A percentile compares a stretch with the other conserved stretches of the same genome.
Conservation (phyloP, 2,329 filamentous ascomycete genomes). For the Aspergillus quadricinctus region DNA sequence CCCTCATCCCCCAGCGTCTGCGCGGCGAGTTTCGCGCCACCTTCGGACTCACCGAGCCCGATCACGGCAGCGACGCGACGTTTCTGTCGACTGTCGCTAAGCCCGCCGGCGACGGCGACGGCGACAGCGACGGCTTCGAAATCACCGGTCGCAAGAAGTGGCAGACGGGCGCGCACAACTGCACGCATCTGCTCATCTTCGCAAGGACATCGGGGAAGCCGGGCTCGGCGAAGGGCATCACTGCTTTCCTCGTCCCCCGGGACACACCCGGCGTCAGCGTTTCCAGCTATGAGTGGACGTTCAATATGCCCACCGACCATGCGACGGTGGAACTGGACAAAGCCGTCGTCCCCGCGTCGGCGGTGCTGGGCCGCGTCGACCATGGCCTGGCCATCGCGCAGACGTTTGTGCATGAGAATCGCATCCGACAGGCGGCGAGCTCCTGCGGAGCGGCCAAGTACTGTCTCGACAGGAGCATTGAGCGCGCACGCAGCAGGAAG, state of each 20-base stretch:
- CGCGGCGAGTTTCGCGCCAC: constrained; percentile 53
- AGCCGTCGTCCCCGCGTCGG: constrained; percentile 52
- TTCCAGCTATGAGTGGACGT: constrained; percentile 59
- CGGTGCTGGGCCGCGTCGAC: constrained; percentile 51
- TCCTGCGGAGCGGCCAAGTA: constrained; percentile 48
- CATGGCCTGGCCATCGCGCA: constrained; percentile 58
- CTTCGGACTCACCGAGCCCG: constrained; percentile 60
- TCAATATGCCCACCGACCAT: constrained; percentile 65
- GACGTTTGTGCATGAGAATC: constrained; percentile 63
- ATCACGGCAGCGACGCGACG: constrained; percentile 60
- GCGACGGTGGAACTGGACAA: constrained; percentile 55
- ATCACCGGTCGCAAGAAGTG: constrained; percentile 60
- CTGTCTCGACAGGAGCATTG: constrained; percentile 55
- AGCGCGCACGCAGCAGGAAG: constrained; percentile 51
- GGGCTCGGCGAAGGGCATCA: constrained; percentile 54
- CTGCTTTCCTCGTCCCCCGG: constrained; percentile 56
- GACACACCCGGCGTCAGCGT: constrained; percentile 51
- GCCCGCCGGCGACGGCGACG: constrained; percentile 34
- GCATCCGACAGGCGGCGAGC: constrained; percentile 60
- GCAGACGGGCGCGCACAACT: constrained; percentile 61
- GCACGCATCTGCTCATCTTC: constrained; percentile 60
- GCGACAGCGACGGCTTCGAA: constrained; percentile 30
- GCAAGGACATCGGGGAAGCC: constrained; percentile 53
- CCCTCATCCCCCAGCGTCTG: constrained; percentile 52
- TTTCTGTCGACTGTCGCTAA: constrained; percentile 55